Evolutionary conservation across 345 rosid species (phyloP).

Genomic region (Ceriops zippeliana): DNA sequence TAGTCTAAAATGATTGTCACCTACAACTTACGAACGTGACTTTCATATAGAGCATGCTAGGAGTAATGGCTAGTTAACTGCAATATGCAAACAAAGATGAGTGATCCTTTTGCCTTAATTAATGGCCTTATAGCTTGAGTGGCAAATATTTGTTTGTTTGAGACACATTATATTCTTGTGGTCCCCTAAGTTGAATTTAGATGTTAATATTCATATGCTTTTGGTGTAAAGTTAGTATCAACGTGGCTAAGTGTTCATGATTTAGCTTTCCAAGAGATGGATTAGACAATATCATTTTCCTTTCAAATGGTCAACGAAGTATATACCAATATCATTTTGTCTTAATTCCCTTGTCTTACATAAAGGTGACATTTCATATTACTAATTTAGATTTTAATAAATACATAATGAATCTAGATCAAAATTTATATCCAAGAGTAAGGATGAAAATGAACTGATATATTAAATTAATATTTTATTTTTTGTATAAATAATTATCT

Average conservation of each 20-base stretch:
- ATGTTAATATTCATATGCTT: not conserved
- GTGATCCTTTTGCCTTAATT: not conserved
- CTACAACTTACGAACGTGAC: no score
- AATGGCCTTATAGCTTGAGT: not conserved
- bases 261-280: not conserved
- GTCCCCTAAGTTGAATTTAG: not conserved
- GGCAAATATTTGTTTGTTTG: slow-evolving; percentile 23
- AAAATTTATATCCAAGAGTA: no score
- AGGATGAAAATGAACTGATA: no score
- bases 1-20: no score
- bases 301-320: not conserved
- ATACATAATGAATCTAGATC: no score
- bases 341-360: not conserved
- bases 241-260: not conserved
- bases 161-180: not conserved
- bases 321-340: not conserved
- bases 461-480: no score
- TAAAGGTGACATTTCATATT: not conserved
- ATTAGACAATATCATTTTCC: slow-evolving; percentile 2
- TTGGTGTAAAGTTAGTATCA: slow-evolving; percentile 2
- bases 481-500: no score
- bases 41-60: not conserved
- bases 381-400: not conserved
- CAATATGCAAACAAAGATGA: slow-evolving; percentile 14
- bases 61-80: not conserved